A percentile compares a stretch with the other conserved stretches of the same genome.
Evolutionary conservation across 2,329 filamentous ascomycete genomes (phyloP).

Genomic region (Ceratocystis cacaofunesta): DNA sequence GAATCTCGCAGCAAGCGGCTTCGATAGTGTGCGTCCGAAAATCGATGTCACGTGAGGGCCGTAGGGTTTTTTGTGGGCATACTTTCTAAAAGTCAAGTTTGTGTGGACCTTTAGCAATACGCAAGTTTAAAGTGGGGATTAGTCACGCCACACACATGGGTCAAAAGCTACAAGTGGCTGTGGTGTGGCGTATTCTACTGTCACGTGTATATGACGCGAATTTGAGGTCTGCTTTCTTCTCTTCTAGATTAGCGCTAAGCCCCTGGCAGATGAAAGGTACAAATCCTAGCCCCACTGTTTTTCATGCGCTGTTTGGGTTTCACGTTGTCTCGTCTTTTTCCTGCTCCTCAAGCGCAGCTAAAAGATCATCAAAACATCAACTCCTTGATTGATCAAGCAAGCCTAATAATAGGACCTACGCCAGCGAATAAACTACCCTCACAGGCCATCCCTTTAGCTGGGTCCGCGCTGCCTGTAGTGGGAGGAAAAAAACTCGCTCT

Average conservation of each 20-base stretch:
- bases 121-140: conserved; percentile 8
- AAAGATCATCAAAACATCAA: conserved; percentile 10
- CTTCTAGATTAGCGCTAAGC: conserved; percentile 8
- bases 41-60: conserved; percentile 13
- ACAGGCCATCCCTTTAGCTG: background rate
- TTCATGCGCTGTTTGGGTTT: conserved; percentile 8
- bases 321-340: background rate
- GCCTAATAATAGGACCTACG: conserved; percentile 3
- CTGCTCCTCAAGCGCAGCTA: background rate
- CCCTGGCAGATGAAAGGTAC: conserved; percentile 15
- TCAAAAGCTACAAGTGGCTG: background rate
- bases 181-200: background rate
- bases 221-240: conserved; percentile 1
- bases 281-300: conserved; percentile 13
- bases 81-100: conserved; percentile 11
- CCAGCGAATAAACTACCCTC: background rate
- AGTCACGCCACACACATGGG: background rate
- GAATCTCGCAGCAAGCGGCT: conserved; percentile 15
- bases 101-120: conserved; percentile 9
- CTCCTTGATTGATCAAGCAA: background rate
- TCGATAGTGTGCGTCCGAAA: conserved; percentile 16
- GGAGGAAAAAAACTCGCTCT: background rate
- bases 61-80: conserved; percentile 17
- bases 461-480: background rate
- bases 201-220: conserved; percentile 14